A percentile compares a stretch with the other conserved stretches of the same genome.
These are phyloP conservation scores for Ceratocystis lukuohia DNA, from an alignment of 2,329 filamentous ascomycete species.

Conservation along the genomic window DNA sequence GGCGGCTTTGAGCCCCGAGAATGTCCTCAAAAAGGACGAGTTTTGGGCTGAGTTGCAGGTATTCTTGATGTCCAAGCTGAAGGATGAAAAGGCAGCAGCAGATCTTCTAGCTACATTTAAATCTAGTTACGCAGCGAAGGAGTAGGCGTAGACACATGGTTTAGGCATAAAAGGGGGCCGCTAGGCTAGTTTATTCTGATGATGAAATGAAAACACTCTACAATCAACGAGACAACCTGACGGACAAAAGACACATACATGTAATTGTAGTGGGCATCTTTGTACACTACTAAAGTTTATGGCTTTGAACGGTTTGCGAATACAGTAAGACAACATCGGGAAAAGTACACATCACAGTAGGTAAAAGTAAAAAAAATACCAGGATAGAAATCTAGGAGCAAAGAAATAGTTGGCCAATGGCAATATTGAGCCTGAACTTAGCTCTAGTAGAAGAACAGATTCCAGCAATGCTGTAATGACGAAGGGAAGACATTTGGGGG, in stretches of 20 bases:
- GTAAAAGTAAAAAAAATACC: neutral
- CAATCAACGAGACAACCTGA: neutral
- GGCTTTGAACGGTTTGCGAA: too few species aligned
- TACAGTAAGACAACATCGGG: too few species aligned
- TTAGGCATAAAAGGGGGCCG: neutral
- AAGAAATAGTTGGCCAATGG: neutral
- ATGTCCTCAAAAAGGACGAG: conserved; percentile 50
- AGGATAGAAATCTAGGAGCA: neutral
- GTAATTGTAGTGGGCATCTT: too few species aligned
- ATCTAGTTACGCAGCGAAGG: conserved; percentile 49
- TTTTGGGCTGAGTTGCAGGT: conserved; percentile 82
- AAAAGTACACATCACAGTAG: neutral
- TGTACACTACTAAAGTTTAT: too few species aligned
- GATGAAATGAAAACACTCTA: neutral
- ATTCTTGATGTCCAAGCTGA: conserved; percentile 66
- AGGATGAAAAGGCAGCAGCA: conserved; percentile 53
- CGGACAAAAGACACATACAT: too few species aligned
- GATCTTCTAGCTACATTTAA: conserved; percentile 56
- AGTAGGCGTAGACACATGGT: conserved; percentile 19
- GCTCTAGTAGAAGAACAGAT: neutral
- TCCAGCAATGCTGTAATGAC: neutral
- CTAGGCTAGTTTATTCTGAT: neutral
- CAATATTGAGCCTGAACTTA: neutral
- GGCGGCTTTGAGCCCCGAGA: conserved; percentile 30
- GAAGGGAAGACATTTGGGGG: neutral